These are phyloP conservation scores for Epichloe coenophiala DNA, from an alignment of 2,329 filamentous ascomycete genomes.

Conservation along the genomic window DNA sequence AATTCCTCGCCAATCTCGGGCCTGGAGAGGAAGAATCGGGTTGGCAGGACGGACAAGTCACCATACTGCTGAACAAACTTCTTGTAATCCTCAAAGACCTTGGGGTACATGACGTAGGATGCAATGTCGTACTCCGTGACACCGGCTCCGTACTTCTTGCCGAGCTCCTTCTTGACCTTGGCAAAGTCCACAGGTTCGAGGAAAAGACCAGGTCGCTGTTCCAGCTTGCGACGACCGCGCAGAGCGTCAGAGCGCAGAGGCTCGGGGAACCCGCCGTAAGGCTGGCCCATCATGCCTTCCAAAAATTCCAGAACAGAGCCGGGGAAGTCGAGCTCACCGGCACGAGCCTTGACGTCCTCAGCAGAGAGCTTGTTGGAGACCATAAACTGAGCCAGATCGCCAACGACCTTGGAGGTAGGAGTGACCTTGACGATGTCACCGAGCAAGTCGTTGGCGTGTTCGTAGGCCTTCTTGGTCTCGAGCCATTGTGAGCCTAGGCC, in stretches of 20 bases:
- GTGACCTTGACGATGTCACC: constrained; percentile 99
- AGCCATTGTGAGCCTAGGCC: constrained; percentile 95
- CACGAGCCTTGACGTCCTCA: constrained; percentile 74
- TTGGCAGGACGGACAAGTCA: constrained; percentile 87
- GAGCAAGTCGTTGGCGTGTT: constrained; percentile 89
- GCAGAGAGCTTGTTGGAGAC: constrained; percentile 84
- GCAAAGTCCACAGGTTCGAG: constrained; percentile 78
- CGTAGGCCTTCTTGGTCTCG: constrained; percentile 98
- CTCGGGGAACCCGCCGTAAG: constrained; percentile 95
- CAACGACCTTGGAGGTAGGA: constrained; percentile 96
- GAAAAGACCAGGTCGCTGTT: constrained; percentile 88
- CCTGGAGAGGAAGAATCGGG: constrained; percentile 82
- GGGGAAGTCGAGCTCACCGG: constrained; percentile 88
- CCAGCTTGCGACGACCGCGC: constrained; percentile 83
- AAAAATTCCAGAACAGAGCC: constrained; percentile 96
- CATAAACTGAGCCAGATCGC: constrained; percentile 98
- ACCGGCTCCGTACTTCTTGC: constrained; percentile 69
- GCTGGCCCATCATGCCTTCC: constrained; percentile 95
- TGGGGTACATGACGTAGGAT: constrained; percentile 95
- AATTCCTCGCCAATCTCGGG: constrained; percentile 97
- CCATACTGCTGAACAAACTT: constrained; percentile 84
- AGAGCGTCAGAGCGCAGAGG: constrained; percentile 81
- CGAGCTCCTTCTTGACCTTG: constrained; percentile 74
- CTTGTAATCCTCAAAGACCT: constrained; percentile 97
- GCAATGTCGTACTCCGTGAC: constrained; percentile 82